Conservation (phyloP, 2,329 filamentous ascomycete genomes). For the Paraconiothyrium brasiliense region DNA sequence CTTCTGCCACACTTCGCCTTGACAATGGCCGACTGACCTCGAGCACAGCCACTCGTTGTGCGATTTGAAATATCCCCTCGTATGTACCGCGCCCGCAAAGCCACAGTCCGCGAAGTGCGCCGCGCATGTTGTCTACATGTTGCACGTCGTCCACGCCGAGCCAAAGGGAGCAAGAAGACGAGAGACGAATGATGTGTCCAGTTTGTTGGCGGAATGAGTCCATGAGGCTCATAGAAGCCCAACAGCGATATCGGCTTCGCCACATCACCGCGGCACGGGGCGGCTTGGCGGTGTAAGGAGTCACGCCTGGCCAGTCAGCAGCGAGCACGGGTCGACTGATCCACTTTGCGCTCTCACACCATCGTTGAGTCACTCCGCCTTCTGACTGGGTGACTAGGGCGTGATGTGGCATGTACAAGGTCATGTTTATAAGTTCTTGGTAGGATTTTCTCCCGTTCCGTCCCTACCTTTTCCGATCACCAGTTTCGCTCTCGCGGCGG, state of each 20-base stretch:
- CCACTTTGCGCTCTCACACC: conserved; percentile 34
- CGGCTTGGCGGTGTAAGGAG: conserved; percentile 15
- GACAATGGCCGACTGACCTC: conserved; percentile 10
- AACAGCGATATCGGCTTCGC: conserved; percentile 38
- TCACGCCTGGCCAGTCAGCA: conserved; percentile 40
- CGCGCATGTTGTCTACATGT: conserved; percentile 20
- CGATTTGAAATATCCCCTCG: conserved; percentile 15
- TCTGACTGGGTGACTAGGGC: conserved; percentile 32
- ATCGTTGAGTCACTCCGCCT: conserved; percentile 49
- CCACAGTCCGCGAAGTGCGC: conserved; percentile 23
- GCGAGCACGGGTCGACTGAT: conserved; percentile 32
- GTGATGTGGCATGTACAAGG: conserved; percentile 31
- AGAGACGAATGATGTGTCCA: conserved; percentile 28
- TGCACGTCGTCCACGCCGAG: not conserved
- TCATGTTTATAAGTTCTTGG: conserved; percentile 40
- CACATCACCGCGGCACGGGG: conserved; percentile 27
- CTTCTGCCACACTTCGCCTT: conserved; percentile 10
- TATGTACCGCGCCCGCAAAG: conserved; percentile 15
- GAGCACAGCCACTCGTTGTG: conserved; percentile 24
- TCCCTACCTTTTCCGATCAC: conserved; percentile 30
- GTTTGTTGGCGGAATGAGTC: conserved; percentile 35
- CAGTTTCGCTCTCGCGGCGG: conserved; percentile 38
- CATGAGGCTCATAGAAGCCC: conserved; percentile 15
- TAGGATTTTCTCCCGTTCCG: conserved; percentile 22
- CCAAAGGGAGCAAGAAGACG: conserved; percentile 23